Evolutionary conservation across 1,284 basidiomycete genomes (phyloP), one percentile per base, ranked within the genome.

Genomic region (Trichosporon coremiiforme): DNA sequence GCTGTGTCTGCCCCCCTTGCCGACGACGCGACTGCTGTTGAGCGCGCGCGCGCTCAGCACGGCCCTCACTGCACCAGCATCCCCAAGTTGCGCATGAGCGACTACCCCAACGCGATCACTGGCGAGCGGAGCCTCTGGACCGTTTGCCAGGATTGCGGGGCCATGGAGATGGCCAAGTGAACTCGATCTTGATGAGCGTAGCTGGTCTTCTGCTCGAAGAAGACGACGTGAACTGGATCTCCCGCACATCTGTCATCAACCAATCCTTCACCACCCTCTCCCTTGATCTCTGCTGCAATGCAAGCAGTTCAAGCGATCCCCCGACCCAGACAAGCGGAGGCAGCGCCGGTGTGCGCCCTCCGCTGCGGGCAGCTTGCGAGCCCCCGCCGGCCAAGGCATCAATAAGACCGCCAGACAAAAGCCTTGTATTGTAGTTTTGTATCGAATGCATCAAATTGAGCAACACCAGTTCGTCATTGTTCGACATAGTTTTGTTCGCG

Each of bases 61-160:
- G 83, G 83, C 0, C 79, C 82, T 0, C 75, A 80, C 17, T 84
- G 83, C 72, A 76, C 75, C 65, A 75, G 73, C 25, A 84, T 84
- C 35, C 83, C 83, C 1, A 79, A 79, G 70, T 74, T 84, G 25
- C 70, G 75, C 9, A 74, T 84, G 69, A 77, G 75, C 66, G 79
- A 80, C 47, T 78, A 83, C 71, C 77, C 83, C 7, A 81, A 83
- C 70, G 66, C 69, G 8, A 33, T 62, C 57, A 79, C 77, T 5
- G 83, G 83, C 6, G 71, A 79, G 63, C 71, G 80, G 55, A 75
- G 76, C 62, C 79, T 84, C 75, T 84, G 81, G 80, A 76, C 75
- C 20, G 64, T 79, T 33, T 84, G 83, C 71, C 74, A 74, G 29
- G 81, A 81, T 72, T 84, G 83, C 73, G 82, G 82, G 33, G 74